Evolutionary conservation across 768 basidiomycete species (phyloP), one percentile per base, ranked within the genome.

Genomic region (Zangia roseola): DNA sequence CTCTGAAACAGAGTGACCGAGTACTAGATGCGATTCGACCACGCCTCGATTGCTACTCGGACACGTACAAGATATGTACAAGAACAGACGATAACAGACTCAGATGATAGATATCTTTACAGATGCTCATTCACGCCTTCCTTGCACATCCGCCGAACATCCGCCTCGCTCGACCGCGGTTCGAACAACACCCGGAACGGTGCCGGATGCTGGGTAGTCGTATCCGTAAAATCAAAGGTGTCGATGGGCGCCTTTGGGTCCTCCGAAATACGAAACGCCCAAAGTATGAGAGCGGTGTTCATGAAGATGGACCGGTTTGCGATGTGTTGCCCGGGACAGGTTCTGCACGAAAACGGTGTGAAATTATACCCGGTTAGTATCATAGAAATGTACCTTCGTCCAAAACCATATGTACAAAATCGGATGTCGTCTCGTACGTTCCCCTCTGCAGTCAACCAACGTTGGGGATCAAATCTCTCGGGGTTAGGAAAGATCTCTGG

Each of bases 221-320:
- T 35, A 10, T 59, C 79, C 0, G 79, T 79, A 59, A 87, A 84
- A 0, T 74, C 81, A 28, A 78, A 64, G 6, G 76, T 72, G 60
- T 88, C 80, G 45, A 88, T 83, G 0, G 81, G 81, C 3, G 68
- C 61, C 2, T 61, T 55, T 0, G 77, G 73, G 49, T 82, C 78
- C 25, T 75, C 58, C 5, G 63, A 69, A 25, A 87, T 64, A 0
- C 64, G 72, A 69, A 86, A 86, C 0, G 82, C 77, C 82, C 83
- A 86, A 10, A 83, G 71, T 9, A 81, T 62, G 16, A 83, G 68
- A 0, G 83, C 80, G 0, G 82, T 78, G 55, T 81, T 86, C 40
- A 86, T 69, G 60, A 82, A 83, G 0, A 86, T 59, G 1, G 84
- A 85, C 12, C 61, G 50, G 13, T 71, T 59, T 9, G 64, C 62